Evolutionary conservation across 768 basidiomycete species (phyloP), one percentile per base, ranked within the genome.

Genomic region (Roridomyces roridus): DNA sequence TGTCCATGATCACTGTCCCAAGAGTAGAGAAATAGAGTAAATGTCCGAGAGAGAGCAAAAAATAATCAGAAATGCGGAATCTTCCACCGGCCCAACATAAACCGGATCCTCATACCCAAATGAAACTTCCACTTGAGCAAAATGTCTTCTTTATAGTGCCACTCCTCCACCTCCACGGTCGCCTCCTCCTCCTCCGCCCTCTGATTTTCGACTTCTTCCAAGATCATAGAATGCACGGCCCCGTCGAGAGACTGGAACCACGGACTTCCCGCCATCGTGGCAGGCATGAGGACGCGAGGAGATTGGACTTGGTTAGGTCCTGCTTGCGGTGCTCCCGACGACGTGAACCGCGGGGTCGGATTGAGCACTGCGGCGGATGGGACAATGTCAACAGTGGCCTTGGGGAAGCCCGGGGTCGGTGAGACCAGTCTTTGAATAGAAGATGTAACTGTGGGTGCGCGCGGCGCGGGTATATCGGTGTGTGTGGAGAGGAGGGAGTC

Each of bases 161-260:
- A 34, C 48, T 46, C 46, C 39, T 1, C 29, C 54, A 25, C 46
- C 20, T 24, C 2, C 23, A 21, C 43, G 11, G 20, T 17, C 24
- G 23, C 10, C 14, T 17, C 39, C 39, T 40, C 39, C 39, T 18
- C 36, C 31, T 17, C 5, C 21, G 12, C 29, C 55, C 28, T 12
- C 25, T n/a, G n/a, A n/a, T 15, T 20, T 29, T 34, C 29, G 29
- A 31, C 31, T 10, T 2, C 31, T 34, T 8, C 11, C 31, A 11
- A 15, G 11, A 6, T 34, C 15, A 61, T 56, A 14, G 26, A 20
- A 50, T 39, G 6, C 1, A 51, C 41, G 8, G 51, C 51, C 14
- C 50, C 59, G 36, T 61, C 59, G 25, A 61, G 59, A 17, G 59
- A 61, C 21, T 61, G 59, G 18, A 56, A 61, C 25, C 35, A 35